These are phyloP conservation scores for Epichloe uncinata DNA, from an alignment of 2,329 filamentous ascomycete genomes.

Conservation along the genomic window DNA sequence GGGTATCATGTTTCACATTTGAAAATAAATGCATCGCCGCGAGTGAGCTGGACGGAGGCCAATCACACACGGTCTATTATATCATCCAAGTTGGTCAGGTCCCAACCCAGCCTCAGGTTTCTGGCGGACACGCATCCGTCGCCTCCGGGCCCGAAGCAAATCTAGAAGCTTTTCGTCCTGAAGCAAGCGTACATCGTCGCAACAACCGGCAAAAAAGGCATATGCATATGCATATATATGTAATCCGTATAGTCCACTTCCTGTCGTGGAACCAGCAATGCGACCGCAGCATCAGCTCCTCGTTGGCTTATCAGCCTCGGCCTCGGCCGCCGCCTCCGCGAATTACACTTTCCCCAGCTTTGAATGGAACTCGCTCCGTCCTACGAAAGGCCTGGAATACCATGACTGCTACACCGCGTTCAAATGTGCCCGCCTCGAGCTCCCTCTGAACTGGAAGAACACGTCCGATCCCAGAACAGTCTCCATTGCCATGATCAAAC, in stretches of 20 bases:
- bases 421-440: conserved; percentile 28
- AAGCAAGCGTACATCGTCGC: too few relatives aligned
- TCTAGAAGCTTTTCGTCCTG: too few relatives aligned
- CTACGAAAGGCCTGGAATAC: conserved; percentile 23
- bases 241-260: too few relatives aligned
- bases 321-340: neutral
- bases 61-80: neutral
- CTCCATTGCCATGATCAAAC: conserved; percentile 27
- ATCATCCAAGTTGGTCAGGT: neutral
- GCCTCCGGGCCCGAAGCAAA: neutral
- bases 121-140: neutral
- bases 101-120: neutral
- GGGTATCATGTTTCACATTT: too few relatives aligned
- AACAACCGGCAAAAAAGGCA: too few relatives aligned
- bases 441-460: conserved; percentile 30
- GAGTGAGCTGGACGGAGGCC: neutral
- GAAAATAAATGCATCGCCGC: too few relatives aligned
- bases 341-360: conserved; percentile 12
- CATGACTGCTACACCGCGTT: conserved; percentile 25
- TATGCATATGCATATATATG: too few relatives aligned
- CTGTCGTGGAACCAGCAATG: neutral
- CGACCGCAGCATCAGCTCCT: neutral
- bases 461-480: conserved; percentile 16
- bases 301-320: neutral
- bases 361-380: conserved; percentile 23